These are phyloP conservation scores for Arctium minus DNA, from an alignment of 129 eudicot species.

Conservation along the genomic window DNA sequence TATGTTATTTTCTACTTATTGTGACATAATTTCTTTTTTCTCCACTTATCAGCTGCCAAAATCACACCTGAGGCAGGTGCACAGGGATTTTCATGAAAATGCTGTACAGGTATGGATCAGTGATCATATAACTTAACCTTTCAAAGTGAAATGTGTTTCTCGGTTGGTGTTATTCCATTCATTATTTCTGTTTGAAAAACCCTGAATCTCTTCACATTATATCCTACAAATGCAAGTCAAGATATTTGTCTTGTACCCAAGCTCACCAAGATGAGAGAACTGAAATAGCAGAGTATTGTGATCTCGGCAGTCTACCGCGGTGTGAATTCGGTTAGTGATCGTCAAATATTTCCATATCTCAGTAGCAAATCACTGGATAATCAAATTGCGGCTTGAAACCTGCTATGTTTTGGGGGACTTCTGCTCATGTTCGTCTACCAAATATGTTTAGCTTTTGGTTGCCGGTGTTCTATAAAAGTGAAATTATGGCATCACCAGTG, in stretches of 20 bases:
- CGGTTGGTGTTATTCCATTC: not conserved
- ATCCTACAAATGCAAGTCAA: not conserved
- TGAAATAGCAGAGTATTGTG: not conserved
- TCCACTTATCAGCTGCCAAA: slow-evolving; percentile 59
- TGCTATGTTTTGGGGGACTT: not conserved
- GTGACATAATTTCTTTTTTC: slow-evolving; percentile 5
- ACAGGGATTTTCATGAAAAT: slow-evolving; percentile 75
- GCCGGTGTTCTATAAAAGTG: not conserved
- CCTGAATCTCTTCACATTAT: not conserved
- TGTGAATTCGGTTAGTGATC: not conserved
- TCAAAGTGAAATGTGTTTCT: not conserved
- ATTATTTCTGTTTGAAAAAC: not conserved
- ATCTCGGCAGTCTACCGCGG: not conserved
- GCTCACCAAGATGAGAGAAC: not conserved
- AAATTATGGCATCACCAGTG: not conserved
- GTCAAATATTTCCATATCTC: not conserved
- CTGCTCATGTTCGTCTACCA: not conserved
- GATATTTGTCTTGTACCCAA: not conserved
- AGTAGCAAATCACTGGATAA: not conserved
- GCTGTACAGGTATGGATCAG: slow-evolving; percentile 50
- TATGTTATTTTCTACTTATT: slow-evolving; percentile 6
- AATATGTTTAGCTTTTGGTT: not conserved
- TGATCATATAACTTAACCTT: not conserved
- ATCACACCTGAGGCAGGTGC: slow-evolving; percentile 82
- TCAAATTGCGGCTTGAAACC: not conserved